Evolutionary conservation across 2,329 filamentous ascomycete genomes (phyloP), one percentile per base, ranked within the genome.

Genomic region (Exophiala sp.): DNA sequence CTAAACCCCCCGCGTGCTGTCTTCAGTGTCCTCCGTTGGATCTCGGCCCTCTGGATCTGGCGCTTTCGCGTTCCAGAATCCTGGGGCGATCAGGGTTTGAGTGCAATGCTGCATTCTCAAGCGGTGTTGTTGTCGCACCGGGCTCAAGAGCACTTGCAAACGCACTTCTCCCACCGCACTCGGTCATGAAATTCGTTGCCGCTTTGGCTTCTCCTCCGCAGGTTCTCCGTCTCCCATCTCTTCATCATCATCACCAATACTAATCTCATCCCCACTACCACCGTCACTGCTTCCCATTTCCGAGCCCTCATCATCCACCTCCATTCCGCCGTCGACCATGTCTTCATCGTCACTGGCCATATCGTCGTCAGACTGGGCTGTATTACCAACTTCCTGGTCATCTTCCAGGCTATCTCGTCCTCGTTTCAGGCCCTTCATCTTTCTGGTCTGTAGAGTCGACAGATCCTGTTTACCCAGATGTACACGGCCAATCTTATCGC

Each of bases 391-490:
- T 9, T 57, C 52, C 35, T 49, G 37, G 7, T 50, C 57, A 2
- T 72, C 74, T 44, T 78, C 80, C 19, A 73, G 74, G 35, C 76
- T 77, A 56, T 82, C 82, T 47, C 88, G 80, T 58, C 78, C 82
- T 59, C 93, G 79, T 80, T 97, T 98, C 60, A 98, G 70, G 60
- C 90, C 93, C 82, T 98, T 98, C 90, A 98, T 97, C 81, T 98
- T 98, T 65, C 93, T 83, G 46, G 90, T 94, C 76, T 98, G 93
- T 69, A 98, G 70, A 62, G 85, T 80, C 65, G 76, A 77, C 52
- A 98, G 78, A 71, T 98, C 89, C 71, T 96, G 89, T 73, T 85
- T 88, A 64, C 86, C 88, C 53, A 95, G 71, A 68, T 98, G 93
- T 57, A 98, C 86, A 61, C 89, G 83, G 57, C 91, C 93, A 58